phyloP scores from a whole-genome alignment of 495 filamentous ascomycete species.

The Talaromyces proteolyticus region DNA sequence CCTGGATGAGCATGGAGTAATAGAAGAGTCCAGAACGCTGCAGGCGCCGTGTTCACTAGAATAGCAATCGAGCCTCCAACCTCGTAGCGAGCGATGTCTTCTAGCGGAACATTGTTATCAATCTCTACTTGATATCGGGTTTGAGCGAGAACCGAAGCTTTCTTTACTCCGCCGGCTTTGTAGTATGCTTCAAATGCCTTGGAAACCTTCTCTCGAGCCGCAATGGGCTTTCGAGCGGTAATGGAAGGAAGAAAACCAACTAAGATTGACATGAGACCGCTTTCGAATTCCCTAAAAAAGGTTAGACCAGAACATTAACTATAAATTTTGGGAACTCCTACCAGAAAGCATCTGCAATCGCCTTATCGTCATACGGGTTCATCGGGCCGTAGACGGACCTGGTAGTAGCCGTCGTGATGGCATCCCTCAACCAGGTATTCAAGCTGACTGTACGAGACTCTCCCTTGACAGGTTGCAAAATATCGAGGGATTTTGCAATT shows the following conservation, averaged over 20 bases:
- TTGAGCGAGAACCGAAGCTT: slow-evolving; percentile 20
- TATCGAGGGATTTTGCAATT: neutral
- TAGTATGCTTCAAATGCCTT: slow-evolving; percentile 29
- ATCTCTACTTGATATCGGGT: slow-evolving; percentile 18
- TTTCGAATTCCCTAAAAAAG: slow-evolving; percentile 24
- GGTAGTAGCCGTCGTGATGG: slow-evolving; percentile 31
- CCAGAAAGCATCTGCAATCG: slow-evolving; percentile 28
- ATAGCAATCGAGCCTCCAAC: slow-evolving; percentile 22
- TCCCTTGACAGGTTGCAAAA: neutral
- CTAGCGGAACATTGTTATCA: slow-evolving; percentile 19
- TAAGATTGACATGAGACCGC: slow-evolving; percentile 20
- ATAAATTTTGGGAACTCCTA: slow-evolving; percentile 9
- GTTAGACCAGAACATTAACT: neutral
- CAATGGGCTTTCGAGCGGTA: slow-evolving; percentile 20
- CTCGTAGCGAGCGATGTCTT: slow-evolving; percentile 29
- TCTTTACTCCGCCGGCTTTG: slow-evolving; percentile 13
- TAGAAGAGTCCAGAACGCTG: slow-evolving; percentile 28
- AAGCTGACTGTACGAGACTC: neutral
- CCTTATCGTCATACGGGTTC: slow-evolving; percentile 30
- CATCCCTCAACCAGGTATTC: slow-evolving; percentile 22
- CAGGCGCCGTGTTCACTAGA: slow-evolving; percentile 27
- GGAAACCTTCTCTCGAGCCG: slow-evolving; percentile 19
- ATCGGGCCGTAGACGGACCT: slow-evolving; percentile 32
- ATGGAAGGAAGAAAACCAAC: slow-evolving; percentile 22
- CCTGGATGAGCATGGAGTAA: slow-evolving; percentile 19